A percentile compares a stretch with the other conserved stretches of the same genome.
Conservation (phyloP, 2,329 filamentous ascomycete genomes). For the Aspergillus thermomutatus region DNA sequence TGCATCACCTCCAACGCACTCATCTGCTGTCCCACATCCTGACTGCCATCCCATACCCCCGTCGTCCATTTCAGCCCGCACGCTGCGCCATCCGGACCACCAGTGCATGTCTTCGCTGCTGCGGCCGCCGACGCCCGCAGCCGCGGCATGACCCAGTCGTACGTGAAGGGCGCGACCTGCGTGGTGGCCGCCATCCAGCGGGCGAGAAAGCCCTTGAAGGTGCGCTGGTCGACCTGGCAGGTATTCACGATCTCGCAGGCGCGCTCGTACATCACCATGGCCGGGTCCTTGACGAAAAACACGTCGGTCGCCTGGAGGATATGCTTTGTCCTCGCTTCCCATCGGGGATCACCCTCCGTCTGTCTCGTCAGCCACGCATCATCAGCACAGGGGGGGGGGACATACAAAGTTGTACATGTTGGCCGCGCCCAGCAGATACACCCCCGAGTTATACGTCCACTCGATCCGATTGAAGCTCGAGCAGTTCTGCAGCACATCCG, state of each 20-base stretch:
- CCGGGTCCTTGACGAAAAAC: slow-evolving; percentile 46
- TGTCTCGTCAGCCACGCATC: slow-evolving; percentile 9
- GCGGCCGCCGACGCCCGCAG: slow-evolving; percentile 52
- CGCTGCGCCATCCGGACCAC: slow-evolving; percentile 37
- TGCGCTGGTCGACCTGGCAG: slow-evolving; percentile 62
- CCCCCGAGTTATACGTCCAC: slow-evolving; percentile 58
- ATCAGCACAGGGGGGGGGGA: too few species aligned
- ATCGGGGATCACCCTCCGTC: slow-evolving; percentile 45
- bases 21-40: slow-evolving; percentile 42
- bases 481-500: slow-evolving; percentile 51
- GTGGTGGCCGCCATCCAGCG: slow-evolving; percentile 58
- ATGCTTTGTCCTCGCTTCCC: slow-evolving; percentile 49
- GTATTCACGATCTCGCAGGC: slow-evolving; percentile 54
- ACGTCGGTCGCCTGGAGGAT: slow-evolving; percentile 54
- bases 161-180: slow-evolving; percentile 57
- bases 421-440: slow-evolving; percentile 54
- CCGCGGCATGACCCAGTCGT: slow-evolving; percentile 49
- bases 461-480: slow-evolving; percentile 49
- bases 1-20: slow-evolving; percentile 34
- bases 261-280: slow-evolving; percentile 55
- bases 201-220: slow-evolving; percentile 64
- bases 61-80: slow-evolving; percentile 44
- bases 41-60: slow-evolving; percentile 33
- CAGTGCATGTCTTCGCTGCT: slow-evolving; percentile 54
- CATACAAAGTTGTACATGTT: slow-evolving; percentile 54